Conservation (phyloP, 306 rosid species). For the Lathyrus sativus region DNA sequence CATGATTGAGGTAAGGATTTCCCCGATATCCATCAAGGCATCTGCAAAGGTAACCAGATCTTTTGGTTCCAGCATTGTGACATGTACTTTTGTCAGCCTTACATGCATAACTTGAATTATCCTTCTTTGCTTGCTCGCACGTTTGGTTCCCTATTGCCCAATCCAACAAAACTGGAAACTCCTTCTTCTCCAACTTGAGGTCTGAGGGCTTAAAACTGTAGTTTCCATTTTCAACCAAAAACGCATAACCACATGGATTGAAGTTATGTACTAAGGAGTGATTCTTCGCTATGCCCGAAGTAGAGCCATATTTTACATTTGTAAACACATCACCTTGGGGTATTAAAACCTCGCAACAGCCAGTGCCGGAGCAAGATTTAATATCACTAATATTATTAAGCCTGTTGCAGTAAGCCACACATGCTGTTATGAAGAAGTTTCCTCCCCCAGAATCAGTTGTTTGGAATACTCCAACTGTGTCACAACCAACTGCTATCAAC, state of each 20-base stretch:
- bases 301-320: not conserved
- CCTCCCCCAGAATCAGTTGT: no score
- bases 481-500: constrained; percentile 9
- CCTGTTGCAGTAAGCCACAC: not conserved
- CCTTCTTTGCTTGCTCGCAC: constrained; percentile 10
- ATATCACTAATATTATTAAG: not conserved
- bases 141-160: constrained; percentile 37
- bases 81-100: not conserved
- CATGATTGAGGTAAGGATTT: constrained; percentile 45
- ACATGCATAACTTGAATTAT: not conserved
- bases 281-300: not conserved
- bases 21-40: constrained; percentile 37
- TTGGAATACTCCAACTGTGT: not conserved
- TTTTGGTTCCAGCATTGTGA: not conserved
- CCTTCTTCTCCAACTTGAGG: constrained; percentile 5
- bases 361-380: constrained; percentile 14
- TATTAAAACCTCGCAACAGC: constrained; percentile 31
- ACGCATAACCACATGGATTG: constrained; percentile 31
- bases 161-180: constrained; percentile 13
- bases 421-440: not conserved
- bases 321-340: constrained; percentile 1
- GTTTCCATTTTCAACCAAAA: constrained; percentile 29
- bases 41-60: constrained; percentile 26
- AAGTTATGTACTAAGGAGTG: not conserved
- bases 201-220: constrained; percentile 4